These are phyloP conservation scores for Cercospora zeae-maydis DNA, from an alignment of 2,329 filamentous ascomycete species.

Conservation along the genomic window DNA sequence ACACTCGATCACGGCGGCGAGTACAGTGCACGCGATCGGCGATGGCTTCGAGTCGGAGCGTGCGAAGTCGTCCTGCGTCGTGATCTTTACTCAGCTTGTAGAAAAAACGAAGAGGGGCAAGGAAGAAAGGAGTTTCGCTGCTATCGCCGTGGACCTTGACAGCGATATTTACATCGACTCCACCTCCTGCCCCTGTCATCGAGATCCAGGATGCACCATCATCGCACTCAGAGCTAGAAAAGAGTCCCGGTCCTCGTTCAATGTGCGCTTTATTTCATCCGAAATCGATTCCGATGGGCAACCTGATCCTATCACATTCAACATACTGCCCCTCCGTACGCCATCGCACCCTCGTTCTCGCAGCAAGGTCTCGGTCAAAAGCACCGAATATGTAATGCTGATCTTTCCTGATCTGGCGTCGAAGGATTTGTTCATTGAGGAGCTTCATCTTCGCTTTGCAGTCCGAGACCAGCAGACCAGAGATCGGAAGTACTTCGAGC, in stretches of 20 bases:
- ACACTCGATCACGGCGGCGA: slow-evolving; percentile 15
- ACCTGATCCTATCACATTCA: slow-evolving; percentile 23
- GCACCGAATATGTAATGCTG: slow-evolving; percentile 21
- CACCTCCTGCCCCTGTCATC: slow-evolving; percentile 17
- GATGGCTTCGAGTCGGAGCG: slow-evolving; percentile 19
- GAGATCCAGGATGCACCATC: slow-evolving; percentile 17
- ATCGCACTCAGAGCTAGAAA: slow-evolving; percentile 18
- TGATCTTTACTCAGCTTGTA: slow-evolving; percentile 17
- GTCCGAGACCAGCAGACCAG: slow-evolving; percentile 21
- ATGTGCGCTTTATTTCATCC: slow-evolving; percentile 14
- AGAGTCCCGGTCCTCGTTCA: slow-evolving; percentile 9
- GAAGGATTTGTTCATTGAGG: slow-evolving; percentile 19
- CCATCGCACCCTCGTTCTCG: slow-evolving; percentile 11
- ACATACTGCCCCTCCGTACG: slow-evolving; percentile 22
- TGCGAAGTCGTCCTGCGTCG: slow-evolving; percentile 14
- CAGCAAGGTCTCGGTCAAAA: background rate
- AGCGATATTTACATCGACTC: slow-evolving; percentile 16
- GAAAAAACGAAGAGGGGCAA: slow-evolving; percentile 3
- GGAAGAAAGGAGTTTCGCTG: slow-evolving; percentile 14
- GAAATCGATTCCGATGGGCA: slow-evolving; percentile 15
- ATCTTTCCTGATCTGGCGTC: slow-evolving; percentile 21
- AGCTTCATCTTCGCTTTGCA: slow-evolving; percentile 19
- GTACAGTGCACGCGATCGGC: slow-evolving; percentile 9
- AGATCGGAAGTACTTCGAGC: slow-evolving; percentile 15
- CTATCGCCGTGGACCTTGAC: slow-evolving; percentile 17